These are phyloP conservation scores for Eucalyptus lansdowneana DNA, from an alignment of 345 rosid species.

Conservation along the genomic window DNA sequence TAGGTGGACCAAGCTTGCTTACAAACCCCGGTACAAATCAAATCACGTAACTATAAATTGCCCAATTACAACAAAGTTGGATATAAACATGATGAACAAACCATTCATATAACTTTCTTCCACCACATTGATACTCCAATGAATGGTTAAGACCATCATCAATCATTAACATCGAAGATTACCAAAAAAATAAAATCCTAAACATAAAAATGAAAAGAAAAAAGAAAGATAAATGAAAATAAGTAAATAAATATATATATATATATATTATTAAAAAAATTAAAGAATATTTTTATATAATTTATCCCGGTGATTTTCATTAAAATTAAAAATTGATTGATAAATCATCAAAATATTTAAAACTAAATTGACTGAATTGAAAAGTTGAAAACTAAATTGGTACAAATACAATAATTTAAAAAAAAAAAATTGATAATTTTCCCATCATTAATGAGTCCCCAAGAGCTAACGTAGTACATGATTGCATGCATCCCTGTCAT, in stretches of 20 bases:
- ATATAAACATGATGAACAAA: background rate
- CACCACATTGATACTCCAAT: background rate
- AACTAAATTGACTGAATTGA: too few species aligned
- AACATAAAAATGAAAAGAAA: too few species aligned
- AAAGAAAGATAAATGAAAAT: background rate
- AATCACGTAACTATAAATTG: background rate
- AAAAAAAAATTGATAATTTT: background rate
- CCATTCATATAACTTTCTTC: background rate
- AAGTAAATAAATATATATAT: too few species aligned
- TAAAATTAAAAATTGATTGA: too few species aligned
- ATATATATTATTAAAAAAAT: too few species aligned
- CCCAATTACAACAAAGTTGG: background rate
- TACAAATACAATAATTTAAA: too few species aligned
- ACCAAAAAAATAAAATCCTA: too few species aligned
- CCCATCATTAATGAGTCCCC: background rate
- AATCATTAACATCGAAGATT: too few species aligned
- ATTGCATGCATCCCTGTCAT: background rate
- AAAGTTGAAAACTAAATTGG: fast-evolving
- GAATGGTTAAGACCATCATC: background rate
- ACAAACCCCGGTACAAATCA: background rate
- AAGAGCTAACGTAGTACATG: background rate
- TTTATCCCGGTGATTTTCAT: fast-evolving
- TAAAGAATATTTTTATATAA: fast-evolving
- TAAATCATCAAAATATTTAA: fast-evolving
- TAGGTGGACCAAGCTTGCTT: background rate